Percentiles rank a stretch among this genome's conserved stretches.
These are phyloP conservation scores for Plectranthus barbatus DNA, from an alignment of 257 asterid species.

Conservation along the genomic window DNA sequence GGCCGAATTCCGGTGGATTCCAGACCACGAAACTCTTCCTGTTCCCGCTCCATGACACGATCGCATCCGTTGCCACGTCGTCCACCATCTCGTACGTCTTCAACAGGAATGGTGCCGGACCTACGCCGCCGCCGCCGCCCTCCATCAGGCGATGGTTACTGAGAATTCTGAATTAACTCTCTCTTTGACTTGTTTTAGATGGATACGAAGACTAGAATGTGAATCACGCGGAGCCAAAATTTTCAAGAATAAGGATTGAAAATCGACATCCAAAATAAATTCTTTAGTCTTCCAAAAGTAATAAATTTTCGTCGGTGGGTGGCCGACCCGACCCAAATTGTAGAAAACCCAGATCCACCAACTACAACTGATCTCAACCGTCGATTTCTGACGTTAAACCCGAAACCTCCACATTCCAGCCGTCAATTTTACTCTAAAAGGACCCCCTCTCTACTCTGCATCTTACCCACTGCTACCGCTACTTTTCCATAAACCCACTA, in stretches of 20 bases:
- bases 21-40: conserved; percentile 75
- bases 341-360: neutral
- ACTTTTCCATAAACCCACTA: no score
- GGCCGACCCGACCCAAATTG: neutral
- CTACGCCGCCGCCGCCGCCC: conserved; percentile 37
- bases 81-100: conserved; percentile 94
- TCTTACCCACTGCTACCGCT: no score
- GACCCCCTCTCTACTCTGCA: neutral
- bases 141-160: conserved; percentile 27
- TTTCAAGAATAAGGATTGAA: neutral
- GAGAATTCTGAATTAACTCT: neutral
- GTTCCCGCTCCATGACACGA: conserved; percentile 69
- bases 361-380: neutral
- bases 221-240: neutral
- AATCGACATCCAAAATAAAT: neutral
- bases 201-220: neutral
- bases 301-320: neutral
- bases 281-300: neutral
- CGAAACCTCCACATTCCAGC: neutral
- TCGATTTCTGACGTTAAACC: neutral
- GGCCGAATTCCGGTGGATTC: conserved; percentile 89
- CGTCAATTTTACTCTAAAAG: neutral
- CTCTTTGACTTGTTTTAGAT: neutral
- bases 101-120: conserved; percentile 79
- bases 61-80: conserved; percentile 58